A percentile compares a stretch with the other conserved stretches of the same genome.
Conservation (phyloP, 2,329 filamentous ascomycete species). For the Scopulariopsis brevicaulis region DNA sequence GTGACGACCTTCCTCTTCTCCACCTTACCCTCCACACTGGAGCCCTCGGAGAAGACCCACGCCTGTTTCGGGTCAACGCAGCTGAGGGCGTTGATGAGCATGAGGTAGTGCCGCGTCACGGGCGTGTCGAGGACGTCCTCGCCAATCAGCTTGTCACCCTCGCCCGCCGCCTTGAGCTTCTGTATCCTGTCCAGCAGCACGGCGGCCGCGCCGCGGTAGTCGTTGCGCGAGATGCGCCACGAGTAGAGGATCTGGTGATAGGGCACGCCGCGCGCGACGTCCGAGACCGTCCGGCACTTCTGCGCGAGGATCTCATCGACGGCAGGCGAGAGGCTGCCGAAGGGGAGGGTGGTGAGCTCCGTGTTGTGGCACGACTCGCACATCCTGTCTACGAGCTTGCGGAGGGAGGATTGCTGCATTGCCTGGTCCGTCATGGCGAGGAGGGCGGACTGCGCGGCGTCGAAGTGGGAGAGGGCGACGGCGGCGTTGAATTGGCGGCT, state of each 20-base stretch:
- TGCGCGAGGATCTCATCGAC: constrained; percentile 70
- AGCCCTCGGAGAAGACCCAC: constrained; percentile 57
- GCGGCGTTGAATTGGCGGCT: constrained; percentile 76
- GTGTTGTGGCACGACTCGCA: constrained; percentile 54
- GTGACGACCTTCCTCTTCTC: constrained; percentile 69
- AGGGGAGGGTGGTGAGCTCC: constrained; percentile 64
- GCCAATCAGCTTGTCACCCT: constrained; percentile 42
- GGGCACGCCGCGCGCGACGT: constrained; percentile 53
- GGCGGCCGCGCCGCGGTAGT: constrained; percentile 71
- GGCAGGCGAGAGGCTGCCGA: constrained; percentile 63
- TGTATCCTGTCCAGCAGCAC: constrained; percentile 52
- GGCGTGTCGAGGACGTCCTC: constrained; percentile 50
- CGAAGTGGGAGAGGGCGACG: constrained; percentile 67
- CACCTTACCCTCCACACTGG: constrained; percentile 7
- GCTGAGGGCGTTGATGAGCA: constrained; percentile 84
- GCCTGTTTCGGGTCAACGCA: constrained; percentile 72
- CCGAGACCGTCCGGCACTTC: constrained; percentile 57
- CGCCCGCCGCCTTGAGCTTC: constrained; percentile 45
- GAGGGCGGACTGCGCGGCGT: constrained; percentile 71
- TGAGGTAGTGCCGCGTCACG: constrained; percentile 68
- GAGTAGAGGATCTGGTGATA: constrained; percentile 88
- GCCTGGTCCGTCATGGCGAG: constrained; percentile 59
- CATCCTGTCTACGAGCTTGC: constrained; percentile 58
- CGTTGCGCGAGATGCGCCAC: constrained; percentile 72
- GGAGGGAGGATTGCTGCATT: constrained; percentile 61